Evolutionary conservation across 768 basidiomycete genomes (phyloP).

Genomic region (Sarcodon sp.): DNA sequence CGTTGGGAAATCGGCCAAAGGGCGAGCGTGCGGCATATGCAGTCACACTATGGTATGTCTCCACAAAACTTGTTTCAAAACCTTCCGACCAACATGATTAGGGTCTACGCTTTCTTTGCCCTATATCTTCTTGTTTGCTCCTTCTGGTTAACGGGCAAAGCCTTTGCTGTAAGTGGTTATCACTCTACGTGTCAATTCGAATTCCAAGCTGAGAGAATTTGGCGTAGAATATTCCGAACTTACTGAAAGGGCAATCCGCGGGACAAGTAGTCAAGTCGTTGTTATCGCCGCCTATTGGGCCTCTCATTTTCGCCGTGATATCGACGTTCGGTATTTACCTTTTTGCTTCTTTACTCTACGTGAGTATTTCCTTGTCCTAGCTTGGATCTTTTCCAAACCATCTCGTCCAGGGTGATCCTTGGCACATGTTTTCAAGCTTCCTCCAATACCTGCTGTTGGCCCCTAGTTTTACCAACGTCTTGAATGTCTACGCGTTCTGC

Average conservation of each 20-base stretch:
- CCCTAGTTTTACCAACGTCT: slow-evolving; percentile 87
- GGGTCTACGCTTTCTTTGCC: slow-evolving; percentile 77
- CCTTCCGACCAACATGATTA: slow-evolving; percentile 13
- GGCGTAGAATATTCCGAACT: slow-evolving; percentile 37
- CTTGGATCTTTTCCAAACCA: background rate
- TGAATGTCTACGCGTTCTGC: slow-evolving; percentile 96
- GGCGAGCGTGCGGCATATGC: slow-evolving; percentile 70
- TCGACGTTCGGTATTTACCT: slow-evolving; percentile 90
- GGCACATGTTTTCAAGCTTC: slow-evolving; percentile 97
- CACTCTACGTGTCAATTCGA: background rate
- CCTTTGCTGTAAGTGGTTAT: slow-evolving; percentile 48
- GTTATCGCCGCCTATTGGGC: slow-evolving; percentile 66
- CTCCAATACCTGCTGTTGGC: slow-evolving; percentile 84
- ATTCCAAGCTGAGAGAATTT: background rate
- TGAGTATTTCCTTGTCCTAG: slow-evolving; percentile 23
- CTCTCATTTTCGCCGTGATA: slow-evolving; percentile 75
- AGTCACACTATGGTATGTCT: slow-evolving; percentile 52
- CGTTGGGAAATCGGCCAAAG: slow-evolving; percentile 76
- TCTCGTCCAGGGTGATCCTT: slow-evolving; percentile 71
- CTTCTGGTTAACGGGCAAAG: slow-evolving; percentile 67
- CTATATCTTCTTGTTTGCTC: slow-evolving; percentile 83
- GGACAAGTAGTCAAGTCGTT: slow-evolving; percentile 42
- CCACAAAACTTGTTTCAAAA: background rate
- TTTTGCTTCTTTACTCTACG: slow-evolving; percentile 74
- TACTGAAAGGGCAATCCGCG: slow-evolving; percentile 34